Conservation (phyloP, 108 stramenopile species). For the Skeletonema grethae region DNA sequence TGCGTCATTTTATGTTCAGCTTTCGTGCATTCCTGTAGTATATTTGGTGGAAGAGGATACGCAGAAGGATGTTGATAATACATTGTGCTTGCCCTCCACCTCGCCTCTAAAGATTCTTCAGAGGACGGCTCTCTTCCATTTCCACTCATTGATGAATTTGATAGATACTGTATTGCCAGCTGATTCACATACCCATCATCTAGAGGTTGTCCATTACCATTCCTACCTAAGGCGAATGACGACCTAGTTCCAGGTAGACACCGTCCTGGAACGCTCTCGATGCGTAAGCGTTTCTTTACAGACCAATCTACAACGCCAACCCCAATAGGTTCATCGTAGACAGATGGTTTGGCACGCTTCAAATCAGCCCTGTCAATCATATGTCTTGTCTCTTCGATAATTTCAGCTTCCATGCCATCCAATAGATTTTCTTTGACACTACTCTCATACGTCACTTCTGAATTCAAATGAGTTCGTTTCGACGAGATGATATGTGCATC, state of each 20-base stretch:
- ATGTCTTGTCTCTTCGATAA: slow-evolving; percentile 24
- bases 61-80: slow-evolving; percentile 53
- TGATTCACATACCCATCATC: slow-evolving; percentile 35
- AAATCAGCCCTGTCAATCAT: slow-evolving; percentile 3
- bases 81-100: slow-evolving; percentile 42
- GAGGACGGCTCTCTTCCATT: slow-evolving; percentile 10
- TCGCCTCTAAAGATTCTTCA: slow-evolving; percentile 26
- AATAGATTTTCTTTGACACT: slow-evolving; percentile 9
- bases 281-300: slow-evolving; percentile 40
- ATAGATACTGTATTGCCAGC: slow-evolving; percentile 24
- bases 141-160: slow-evolving; percentile 2
- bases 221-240: slow-evolving; percentile 9
- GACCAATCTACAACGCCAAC: slow-evolving; percentile 48
- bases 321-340: slow-evolving; percentile 19
- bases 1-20: not conserved
- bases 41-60: slow-evolving; percentile 33
- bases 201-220: not conserved
- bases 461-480: slow-evolving; percentile 10
- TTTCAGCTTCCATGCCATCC: slow-evolving; percentile 7
- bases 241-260: slow-evolving; percentile 20
- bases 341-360: not conserved
- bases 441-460: slow-evolving; percentile 6
- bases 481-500: slow-evolving; percentile 11
- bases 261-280: slow-evolving; percentile 29
- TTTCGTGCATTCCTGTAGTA: slow-evolving; percentile 10